Base-by-base conservation (phyloP, 306 rosid genomes). In the Medicago ruthenica region DNA sequence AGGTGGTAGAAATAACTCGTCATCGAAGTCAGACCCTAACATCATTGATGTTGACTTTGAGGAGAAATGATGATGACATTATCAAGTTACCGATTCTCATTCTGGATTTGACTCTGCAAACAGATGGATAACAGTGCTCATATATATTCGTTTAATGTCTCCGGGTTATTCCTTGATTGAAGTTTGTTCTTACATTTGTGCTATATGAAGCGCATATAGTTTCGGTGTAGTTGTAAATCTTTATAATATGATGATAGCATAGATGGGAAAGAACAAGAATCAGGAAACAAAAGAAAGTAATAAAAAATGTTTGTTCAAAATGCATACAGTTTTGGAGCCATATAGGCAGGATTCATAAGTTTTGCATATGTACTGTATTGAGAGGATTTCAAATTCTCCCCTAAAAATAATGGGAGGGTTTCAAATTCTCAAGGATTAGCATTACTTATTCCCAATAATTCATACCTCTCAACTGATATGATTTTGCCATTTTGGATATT, bases 21-120 rank as follows among this genome's bases (percentile, higher is more conserved):
- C 82, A 9, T 87, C 96, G 6, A 94, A 86, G 85, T 87, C 94
- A 2, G 88, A 88, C 4, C 92, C 95, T 67, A 78, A 95, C 18
- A 84, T 95, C 39, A 95, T 95, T 10, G 98, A 95, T 70, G 97
- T 95, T 2, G 98, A 95, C 66, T 95, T 92, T 73, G 98, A 95
- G 87, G 97, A 95, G 92, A 95, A 80, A 87, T 89, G 86, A 92
- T n/a, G 80, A 90, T 14, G 79, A 54, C 45, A 61, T 62, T 40
- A 42, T 10, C 16, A 12, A 67, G 27, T 41, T 14, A 20, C 58
- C 36, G 0, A 17, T 45, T 39, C 51, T 71, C 82, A 37, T 47
- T 36, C 31, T 27, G 31, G 31, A 64, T 58, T 75, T 63, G 21
- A 63, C 78, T 42, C 44, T 48, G 37, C 60, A 66, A 77, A 72